Evolutionary conservation across 2,329 filamentous ascomycete species (phyloP), one percentile per base, ranked within the genome.

Genomic region (Diaporthe capsici): DNA sequence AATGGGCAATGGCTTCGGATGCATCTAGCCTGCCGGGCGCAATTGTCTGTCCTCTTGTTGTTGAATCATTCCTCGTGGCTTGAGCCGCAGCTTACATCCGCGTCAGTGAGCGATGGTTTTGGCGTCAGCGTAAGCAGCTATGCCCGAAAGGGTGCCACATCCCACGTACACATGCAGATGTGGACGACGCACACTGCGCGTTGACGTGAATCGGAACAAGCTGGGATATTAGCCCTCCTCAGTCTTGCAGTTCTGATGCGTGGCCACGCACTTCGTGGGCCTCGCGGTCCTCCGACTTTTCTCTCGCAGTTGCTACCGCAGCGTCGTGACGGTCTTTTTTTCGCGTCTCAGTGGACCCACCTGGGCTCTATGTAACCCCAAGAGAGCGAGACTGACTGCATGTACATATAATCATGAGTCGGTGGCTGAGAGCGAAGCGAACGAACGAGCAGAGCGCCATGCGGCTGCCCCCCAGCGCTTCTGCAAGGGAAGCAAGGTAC

Each of bases 261-360:
- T 39, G 34, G 47, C 47, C 47, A n/a, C 65, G 47, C 49, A 39
- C 47, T 37, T 28, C 22, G 34, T 70, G n/a, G 49, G 49, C 34
- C 42, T 20, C 61, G n/a, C 34, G 9, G n/a, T 68, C 22, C 47
- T 39, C 65, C 31, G 65, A 31, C 49, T 53, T 49, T 68, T 39
- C 28, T 68, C 31, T 53, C 28, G 63, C 47, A 39, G 12, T 53
- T 42, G 22, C 28, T 39, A 55, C 49, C n/a, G 65, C 55, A n/a
- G n/a, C 49, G 65, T 53, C 65, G 55, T 42, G 73, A 75, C 77
- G 70, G 53, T 76, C 76, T 63, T 72, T 72, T 37, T 63, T 49
- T 72, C 65, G 65, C 65, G 34, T 4, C 65, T 70, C 37, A 12
- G 34, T 70, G 47, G n/a, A 53, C 47, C 55, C 42, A 39, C 7